Conservation (phyloP, 1,284 basidiomycete species). For the Puccinia horiana region DNA sequence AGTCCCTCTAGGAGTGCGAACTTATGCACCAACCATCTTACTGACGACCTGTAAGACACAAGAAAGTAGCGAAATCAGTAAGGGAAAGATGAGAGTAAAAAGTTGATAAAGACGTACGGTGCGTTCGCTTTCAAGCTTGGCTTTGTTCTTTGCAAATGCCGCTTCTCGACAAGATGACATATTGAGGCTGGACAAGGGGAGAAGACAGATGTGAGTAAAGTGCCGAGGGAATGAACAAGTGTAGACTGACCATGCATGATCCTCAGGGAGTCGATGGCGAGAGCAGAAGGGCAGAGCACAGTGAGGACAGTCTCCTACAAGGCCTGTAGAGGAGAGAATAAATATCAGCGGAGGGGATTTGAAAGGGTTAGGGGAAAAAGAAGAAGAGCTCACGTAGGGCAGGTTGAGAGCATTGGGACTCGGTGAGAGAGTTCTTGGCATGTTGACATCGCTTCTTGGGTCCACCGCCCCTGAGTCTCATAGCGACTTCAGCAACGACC, state of each 20-base stretch:
- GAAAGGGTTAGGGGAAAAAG: neutral
- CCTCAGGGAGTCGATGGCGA: constrained; percentile 60
- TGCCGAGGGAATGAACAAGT: neutral
- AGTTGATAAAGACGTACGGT: constrained; percentile 54
- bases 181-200: constrained; percentile 55
- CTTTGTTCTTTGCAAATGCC: constrained; percentile 62
- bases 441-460: constrained; percentile 45
- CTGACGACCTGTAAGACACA: constrained; percentile 23
- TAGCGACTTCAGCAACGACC: constrained; percentile 29
- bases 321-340: constrained; percentile 43
- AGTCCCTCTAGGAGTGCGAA: neutral
- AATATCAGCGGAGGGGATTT: neutral
- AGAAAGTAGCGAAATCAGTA: neutral
- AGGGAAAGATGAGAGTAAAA: neutral
- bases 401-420: constrained; percentile 36
- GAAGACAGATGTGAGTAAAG: neutral
- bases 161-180: constrained; percentile 61
- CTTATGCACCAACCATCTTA: constrained; percentile 45
- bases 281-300: constrained; percentile 60
- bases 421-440: constrained; percentile 30
- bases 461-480: constrained; percentile 34
- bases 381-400: constrained; percentile 25
- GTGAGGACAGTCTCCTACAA: constrained; percentile 61
- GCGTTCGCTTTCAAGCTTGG: constrained; percentile 60
- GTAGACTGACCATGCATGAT: constrained; percentile 60